phyloP scores from a whole-genome alignment of 495 filamentous ascomycete genomes.

The Pyronema omphalodes region DNA sequence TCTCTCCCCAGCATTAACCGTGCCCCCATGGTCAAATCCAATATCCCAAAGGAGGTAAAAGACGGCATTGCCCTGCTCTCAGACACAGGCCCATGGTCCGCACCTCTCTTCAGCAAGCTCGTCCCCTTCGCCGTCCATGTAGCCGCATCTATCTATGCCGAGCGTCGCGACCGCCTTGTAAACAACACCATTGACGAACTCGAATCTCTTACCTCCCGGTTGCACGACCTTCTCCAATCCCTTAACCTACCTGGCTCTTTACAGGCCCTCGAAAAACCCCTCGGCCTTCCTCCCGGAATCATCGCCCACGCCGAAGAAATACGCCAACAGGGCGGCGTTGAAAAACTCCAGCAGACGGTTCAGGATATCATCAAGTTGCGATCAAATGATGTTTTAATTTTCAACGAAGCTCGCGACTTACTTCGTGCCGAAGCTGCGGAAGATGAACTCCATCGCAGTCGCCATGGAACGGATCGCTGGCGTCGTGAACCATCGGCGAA shows the following conservation, averaged over 20 bases:
- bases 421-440: constrained; percentile 65
- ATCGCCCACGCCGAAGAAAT: constrained; percentile 88
- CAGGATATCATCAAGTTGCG: constrained; percentile 77
- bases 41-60: constrained; percentile 64
- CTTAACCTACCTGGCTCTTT: constrained; percentile 83
- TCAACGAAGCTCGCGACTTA: constrained; percentile 62
- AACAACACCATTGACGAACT: constrained; percentile 70
- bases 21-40: constrained; percentile 69
- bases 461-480: constrained; percentile 84
- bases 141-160: constrained; percentile 86
- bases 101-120: constrained; percentile 71
- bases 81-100: constrained; percentile 60
- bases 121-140: constrained; percentile 93
- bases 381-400: constrained; percentile 49
- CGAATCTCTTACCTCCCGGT: constrained; percentile 57
- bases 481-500: constrained; percentile 44
- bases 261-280: constrained; percentile 84
- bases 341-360: constrained; percentile 53
- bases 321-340: constrained; percentile 72
- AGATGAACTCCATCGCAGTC: constrained; percentile 52
- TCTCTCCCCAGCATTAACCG: constrained; percentile 72
- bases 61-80: constrained; percentile 63
- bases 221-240: constrained; percentile 64
- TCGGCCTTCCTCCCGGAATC: constrained; percentile 71
- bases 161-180: constrained; percentile 70